phyloP scores from a whole-genome alignment of 257 asterid species.

The Ballota nigra region DNA sequence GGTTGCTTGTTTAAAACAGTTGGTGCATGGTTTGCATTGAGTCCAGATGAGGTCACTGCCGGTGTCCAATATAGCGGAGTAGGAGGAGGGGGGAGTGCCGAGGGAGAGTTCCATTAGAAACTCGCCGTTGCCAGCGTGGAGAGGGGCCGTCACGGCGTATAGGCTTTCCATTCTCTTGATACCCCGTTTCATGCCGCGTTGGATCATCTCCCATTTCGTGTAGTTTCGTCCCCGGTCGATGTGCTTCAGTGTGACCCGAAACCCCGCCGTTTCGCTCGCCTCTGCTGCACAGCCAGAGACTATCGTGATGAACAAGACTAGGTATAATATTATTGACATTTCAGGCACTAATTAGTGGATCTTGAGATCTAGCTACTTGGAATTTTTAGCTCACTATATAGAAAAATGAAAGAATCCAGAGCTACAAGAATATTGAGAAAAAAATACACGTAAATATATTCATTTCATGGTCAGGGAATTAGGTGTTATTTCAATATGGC shows the following conservation, averaged over 20 bases:
- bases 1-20: slow-evolving; percentile 49
- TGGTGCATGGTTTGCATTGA: slow-evolving; percentile 61
- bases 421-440: slow-evolving; percentile 16
- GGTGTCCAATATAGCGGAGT: slow-evolving; percentile 58
- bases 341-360: no score
- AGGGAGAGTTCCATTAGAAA: slow-evolving; percentile 37
- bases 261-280: slow-evolving; percentile 34
- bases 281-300: not conserved
- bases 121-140: slow-evolving; percentile 84
- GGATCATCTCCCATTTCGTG: slow-evolving; percentile 56
- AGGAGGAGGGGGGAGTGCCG: slow-evolving; percentile 53
- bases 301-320: slow-evolving; percentile 11
- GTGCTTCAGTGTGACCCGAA: slow-evolving; percentile 47
- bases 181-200: slow-evolving; percentile 70
- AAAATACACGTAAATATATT: not conserved
- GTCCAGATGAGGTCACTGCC: slow-evolving; percentile 80
- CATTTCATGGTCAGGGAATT: slow-evolving; percentile 17
- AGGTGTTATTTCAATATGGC: no score
- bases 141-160: slow-evolving; percentile 42
- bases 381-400: no score
- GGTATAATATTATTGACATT: not conserved
- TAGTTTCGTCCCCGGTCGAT: slow-evolving; percentile 59
- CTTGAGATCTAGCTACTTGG: not conserved
- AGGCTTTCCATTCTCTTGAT: slow-evolving; percentile 47
- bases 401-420: slow-evolving; percentile 10